Base-by-base conservation (phyloP, 371 early-diverging fungal species). In the Furculomyces boomerangus region DNA sequence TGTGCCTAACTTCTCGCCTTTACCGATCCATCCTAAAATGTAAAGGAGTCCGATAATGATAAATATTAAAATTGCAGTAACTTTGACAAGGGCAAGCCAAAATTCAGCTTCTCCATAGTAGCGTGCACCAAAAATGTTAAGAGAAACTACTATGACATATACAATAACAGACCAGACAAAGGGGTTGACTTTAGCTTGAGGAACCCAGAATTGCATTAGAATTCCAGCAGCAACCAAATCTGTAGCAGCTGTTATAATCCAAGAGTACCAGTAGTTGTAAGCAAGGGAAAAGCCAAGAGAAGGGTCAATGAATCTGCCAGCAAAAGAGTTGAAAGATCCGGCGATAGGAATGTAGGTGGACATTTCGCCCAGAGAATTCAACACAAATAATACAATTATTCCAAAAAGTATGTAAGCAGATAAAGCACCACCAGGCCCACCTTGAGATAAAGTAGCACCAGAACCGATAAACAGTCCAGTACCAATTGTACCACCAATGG, bases 391-490 rank as follows among this genome's bases (percentile, higher is more conserved):
- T 3, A 90, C 86, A 73, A 86, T 74, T 18, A 80, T 60, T 51
- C 88, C 88, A n/a, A 83, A 78, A 45, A 80, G 57, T 24, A 58
- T 60, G 50, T 82, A 91, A 28, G 80, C 84, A 2, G 86, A 65
- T 57, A 87, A 62, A 2, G 81, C 75, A 51, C 90, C 87, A 14
- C 75, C 84, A 22, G 90, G 88, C 3, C 91, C 91, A 25, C 83
- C 90, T 5, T 62, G 62, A 1, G 76, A 71, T 46, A 91, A 78
- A 8, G 82, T 76, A 13, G 69, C 60, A 30, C 90, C 92, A 53
- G 87, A 84, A 30, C 79, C 86, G 54, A 91, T 71, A 67, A 89
- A 91, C 18, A 91, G 71, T 45, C 92, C 92, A 31, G 90, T 91
- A 54, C 86, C 84, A 44, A 86, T 80, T 0, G 83, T 82, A 44